Base-by-base conservation (phyloP, 495 filamentous ascomycete genomes). In the Apiosordaria backusii region DNA sequence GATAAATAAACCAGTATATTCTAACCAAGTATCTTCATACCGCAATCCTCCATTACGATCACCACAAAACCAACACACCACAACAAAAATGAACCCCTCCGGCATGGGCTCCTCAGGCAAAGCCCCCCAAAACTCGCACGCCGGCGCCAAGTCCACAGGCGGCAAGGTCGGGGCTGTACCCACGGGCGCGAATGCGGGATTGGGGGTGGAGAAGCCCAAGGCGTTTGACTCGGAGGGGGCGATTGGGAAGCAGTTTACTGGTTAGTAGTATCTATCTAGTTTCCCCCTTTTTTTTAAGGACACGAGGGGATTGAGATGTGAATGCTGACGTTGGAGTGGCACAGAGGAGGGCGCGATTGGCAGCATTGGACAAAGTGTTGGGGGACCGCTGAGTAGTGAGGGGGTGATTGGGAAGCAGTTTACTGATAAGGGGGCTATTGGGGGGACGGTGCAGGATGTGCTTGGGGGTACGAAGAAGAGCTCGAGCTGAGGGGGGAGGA, bases 371-470 rank as follows among this genome's bases (percentile, higher is more conserved):
- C 75, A 88, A 61, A 79, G 73, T 45, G 65, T 88, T 7, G 84
- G 85, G n/a, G 86, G 85, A 0, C 83, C 84, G 0, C 75, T 87
- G 55, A 79, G 68, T 45, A 80, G 80, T 62, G 77, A 80, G 13
- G 82, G 83, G 9, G 54, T 70, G 22, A 76, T 86, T 58, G 84
- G 83, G 25, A 78, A 74, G 35, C 82, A 83, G 68, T 86, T 85
- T 64, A 82, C 82, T 10, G 72, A 75, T 5, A 71, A 80, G 54
- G 80, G 79, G 18, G 78, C 73, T 35, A 79, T 85, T 50, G 81
- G 81, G 21, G 81, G 81, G 2, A 74, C 71, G 2, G 76, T 85
- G 9, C 78, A 83, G 72, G 65, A 74, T 13, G 57, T 65, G 57
- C 50, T 76, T 66, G 74, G 74, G 6, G 74, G 74, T 18, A 67